These are phyloP conservation scores for Cercophora scortea DNA, from an alignment of 495 filamentous ascomycete species.

Conservation along the genomic window DNA sequence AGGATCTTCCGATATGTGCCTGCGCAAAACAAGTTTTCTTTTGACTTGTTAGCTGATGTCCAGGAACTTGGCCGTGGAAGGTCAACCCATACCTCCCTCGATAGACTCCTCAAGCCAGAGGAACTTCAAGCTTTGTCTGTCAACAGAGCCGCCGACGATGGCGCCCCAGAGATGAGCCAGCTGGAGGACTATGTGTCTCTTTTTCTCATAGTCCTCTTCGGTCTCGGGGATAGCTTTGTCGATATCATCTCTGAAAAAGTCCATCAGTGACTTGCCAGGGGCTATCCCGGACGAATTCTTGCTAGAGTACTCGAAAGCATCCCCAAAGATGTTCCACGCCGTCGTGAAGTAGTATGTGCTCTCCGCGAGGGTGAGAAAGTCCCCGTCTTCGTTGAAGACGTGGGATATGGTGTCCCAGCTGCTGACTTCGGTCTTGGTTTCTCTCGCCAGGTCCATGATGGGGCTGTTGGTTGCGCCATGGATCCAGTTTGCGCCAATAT, in stretches of 20 bases:
- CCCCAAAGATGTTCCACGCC: conserved; percentile 71
- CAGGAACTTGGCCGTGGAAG: too few relatives aligned
- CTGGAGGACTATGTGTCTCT: conserved; percentile 51
- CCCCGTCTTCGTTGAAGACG: conserved; percentile 58
- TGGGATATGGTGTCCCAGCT: conserved; percentile 49
- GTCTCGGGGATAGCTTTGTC: conserved; percentile 43
- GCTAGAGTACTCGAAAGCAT: conserved; percentile 77
- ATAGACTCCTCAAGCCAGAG: conserved; percentile 94
- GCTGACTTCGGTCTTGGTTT: conserved; percentile 54
- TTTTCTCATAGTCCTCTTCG: conserved; percentile 29
- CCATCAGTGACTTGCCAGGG: conserved; percentile 57
- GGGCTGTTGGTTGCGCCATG: conserved; percentile 84
- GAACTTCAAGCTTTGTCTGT: conserved; percentile 78
- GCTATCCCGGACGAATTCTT: conserved; percentile 56
- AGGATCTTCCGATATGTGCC: conserved; percentile 79
- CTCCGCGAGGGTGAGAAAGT: conserved; percentile 42
- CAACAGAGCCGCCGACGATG: conserved; percentile 74
- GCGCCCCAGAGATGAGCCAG: conserved; percentile 75
- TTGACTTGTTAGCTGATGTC: neutral
- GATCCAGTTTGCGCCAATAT: conserved; percentile 90
- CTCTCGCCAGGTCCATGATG: conserved; percentile 66
- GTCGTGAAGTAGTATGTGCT: conserved; percentile 48
- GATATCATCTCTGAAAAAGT: conserved; percentile 66
- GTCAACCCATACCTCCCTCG: conserved; percentile 62
- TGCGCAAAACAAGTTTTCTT: conserved; percentile 83